Percentiles rank a stretch among this genome's conserved stretches.
These are phyloP conservation scores for Phoma sp. DNA, from an alignment of 2,329 filamentous ascomycete genomes.

Conservation along the genomic window DNA sequence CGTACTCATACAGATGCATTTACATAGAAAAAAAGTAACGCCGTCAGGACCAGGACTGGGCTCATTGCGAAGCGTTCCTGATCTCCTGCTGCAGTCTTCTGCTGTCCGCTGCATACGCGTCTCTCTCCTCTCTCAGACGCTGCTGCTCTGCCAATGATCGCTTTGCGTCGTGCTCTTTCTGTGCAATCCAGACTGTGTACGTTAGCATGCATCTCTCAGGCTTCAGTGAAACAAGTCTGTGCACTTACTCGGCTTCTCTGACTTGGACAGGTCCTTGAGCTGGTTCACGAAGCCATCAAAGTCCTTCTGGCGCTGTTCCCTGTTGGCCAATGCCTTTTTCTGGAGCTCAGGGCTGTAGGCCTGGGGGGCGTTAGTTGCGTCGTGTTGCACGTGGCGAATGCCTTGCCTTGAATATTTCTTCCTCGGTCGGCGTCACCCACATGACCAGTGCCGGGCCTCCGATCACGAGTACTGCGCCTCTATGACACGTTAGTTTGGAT, in stretches of 20 bases:
- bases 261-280: slow-evolving; percentile 88
- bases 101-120: slow-evolving; percentile 38
- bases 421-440: slow-evolving; percentile 82
- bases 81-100: slow-evolving; percentile 45
- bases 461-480: slow-evolving; percentile 73
- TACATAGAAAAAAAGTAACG: slow-evolving; percentile 14
- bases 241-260: slow-evolving; percentile 82
- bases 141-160: slow-evolving; percentile 35
- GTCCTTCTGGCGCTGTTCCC: slow-evolving; percentile 77
- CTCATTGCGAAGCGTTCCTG: slow-evolving; percentile 38
- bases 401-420: slow-evolving; percentile 78
- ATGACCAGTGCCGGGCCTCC: slow-evolving; percentile 86
- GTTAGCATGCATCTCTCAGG: slow-evolving; percentile 14
- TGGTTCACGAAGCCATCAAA: slow-evolving; percentile 86
- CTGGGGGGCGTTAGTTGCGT: slow-evolving; percentile 45
- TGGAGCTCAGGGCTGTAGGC: slow-evolving; percentile 95
- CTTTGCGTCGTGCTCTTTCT: slow-evolving; percentile 44
- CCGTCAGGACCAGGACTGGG: neutral
- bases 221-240: neutral
- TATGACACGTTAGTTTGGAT: slow-evolving; percentile 50
- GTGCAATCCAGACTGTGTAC: slow-evolving; percentile 42
- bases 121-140: slow-evolving; percentile 40
- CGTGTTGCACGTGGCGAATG: slow-evolving; percentile 23
- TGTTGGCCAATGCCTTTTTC: slow-evolving; percentile 80
- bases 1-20: slow-evolving; percentile 25